Evolutionary conservation across 2,329 filamentous ascomycete species (phyloP).

Genomic region (Phyllosticta citriasiana): DNA sequence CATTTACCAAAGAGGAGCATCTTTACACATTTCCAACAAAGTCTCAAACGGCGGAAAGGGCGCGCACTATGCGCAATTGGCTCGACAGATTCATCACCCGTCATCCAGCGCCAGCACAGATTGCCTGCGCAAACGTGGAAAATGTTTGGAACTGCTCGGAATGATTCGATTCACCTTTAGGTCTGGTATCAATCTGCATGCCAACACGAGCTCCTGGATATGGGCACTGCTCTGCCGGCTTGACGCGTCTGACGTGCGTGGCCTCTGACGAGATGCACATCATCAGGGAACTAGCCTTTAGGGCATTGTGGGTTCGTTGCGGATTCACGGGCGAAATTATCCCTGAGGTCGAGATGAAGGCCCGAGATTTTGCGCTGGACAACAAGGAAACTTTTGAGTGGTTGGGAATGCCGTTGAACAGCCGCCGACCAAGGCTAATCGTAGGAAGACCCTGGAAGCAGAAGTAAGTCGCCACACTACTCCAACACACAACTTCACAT

Average conservation of each 20-base stretch:
- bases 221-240: constrained; percentile 74
- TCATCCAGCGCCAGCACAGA: not conserved
- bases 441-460: not conserved
- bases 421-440: not conserved
- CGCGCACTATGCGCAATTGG: not conserved
- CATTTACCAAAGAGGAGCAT: not conserved
- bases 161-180: not conserved
- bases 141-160: not conserved
- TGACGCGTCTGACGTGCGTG: constrained; percentile 50
- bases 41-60: constrained; percentile 32
- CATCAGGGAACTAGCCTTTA: constrained; percentile 69
- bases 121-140: not conserved
- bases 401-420: constrained; percentile 1
- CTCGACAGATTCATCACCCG: not conserved
- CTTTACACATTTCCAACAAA: constrained; percentile 15
- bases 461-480: not conserved
- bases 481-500: not conserved
- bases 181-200: constrained; percentile 38
- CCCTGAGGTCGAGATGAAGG: constrained; percentile 20
- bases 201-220: constrained; percentile 68
- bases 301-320: constrained; percentile 53
- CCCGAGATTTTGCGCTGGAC: constrained; percentile 16
- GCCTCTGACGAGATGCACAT: constrained; percentile 65
- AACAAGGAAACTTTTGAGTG: constrained; percentile 14
- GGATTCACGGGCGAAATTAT: constrained; percentile 28